Base-by-base conservation (phyloP, 2,329 filamentous ascomycete genomes). In the Zymoseptoria ardabiliae region DNA sequence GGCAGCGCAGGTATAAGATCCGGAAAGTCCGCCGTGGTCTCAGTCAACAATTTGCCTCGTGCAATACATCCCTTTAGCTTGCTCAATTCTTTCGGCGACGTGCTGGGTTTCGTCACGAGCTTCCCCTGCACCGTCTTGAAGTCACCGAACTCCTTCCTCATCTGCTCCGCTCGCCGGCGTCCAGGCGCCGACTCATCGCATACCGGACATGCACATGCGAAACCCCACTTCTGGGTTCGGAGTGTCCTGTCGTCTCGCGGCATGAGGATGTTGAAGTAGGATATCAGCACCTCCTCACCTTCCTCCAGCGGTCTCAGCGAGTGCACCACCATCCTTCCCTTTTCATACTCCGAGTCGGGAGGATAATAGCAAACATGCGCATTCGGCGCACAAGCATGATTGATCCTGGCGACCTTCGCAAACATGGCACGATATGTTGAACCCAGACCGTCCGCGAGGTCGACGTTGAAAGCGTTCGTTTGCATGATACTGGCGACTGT, bases 391-490 rank as follows among this genome's bases (percentile, higher is more conserved):
- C 65, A 67, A 13, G 65, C 64, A 54, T 67, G 65, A 30, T 67
- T 67, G 56, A 65, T 58, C 35, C 65, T 62, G 4, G 65, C 64
- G 11, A 66, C 54, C 28, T 55, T 56, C 4, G 58, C 57, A 48
- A 67, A 67, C 9, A 67, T 54, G 10, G 60, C 65, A 30, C 65
- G 65, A 60, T 67, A 58, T 5, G 54, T 56, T 2, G 56, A 50
- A 10, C 65, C 65, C 13, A 52, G 28, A 7, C 61, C 61, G 54
- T 64, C 61, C 6, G 55, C 56, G 6, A 63, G 10, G 52, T 67
- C 65, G 45, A 67, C 62, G 30, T 63, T 67, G 59, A 67, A 67
- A 9, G 65, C 65, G 54, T 67, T 67, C 30, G 60, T 66, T 53
- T 66, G 65, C 65, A 67, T 67, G 23, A 67, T 62, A 28, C 57